A percentile compares a stretch with the other conserved stretches of the same genome.
These are phyloP conservation scores for Botrytis porri DNA, from an alignment of 2,329 filamentous ascomycete species.

Conservation along the genomic window DNA sequence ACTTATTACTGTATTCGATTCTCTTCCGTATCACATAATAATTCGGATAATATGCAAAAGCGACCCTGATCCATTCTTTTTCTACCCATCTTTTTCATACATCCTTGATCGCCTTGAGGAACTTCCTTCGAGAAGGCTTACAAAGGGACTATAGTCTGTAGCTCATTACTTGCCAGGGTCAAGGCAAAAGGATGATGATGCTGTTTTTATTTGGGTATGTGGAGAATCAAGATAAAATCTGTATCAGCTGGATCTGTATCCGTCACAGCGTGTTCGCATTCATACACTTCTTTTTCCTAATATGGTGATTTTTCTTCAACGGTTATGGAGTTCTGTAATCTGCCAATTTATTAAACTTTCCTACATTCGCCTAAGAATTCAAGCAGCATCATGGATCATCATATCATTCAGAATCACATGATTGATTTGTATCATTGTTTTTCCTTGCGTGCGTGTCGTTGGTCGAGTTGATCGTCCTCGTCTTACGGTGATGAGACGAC, in stretches of 20 bases:
- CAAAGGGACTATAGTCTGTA: not conserved
- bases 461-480: not conserved
- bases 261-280: not conserved
- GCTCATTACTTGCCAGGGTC: not conserved
- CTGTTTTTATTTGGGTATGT: not conserved
- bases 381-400: not conserved
- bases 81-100: not conserved
- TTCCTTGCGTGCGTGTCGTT: not conserved
- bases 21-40: not conserved
- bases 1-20: not conserved
- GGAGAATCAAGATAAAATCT: not conserved
- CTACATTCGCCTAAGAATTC: slow-evolving; percentile 9
- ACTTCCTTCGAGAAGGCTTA: slow-evolving; percentile 4
- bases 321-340: not conserved
- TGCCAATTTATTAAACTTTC: slow-evolving; percentile 8
- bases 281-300: not conserved
- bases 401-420: not conserved
- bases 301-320: not conserved
- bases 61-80: slow-evolving; percentile 11
- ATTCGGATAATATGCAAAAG: not conserved
- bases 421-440: not conserved
- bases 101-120: not conserved
- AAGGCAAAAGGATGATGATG: not conserved
- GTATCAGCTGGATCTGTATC: not conserved
- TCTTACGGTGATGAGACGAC: not conserved